Percentiles rank a stretch among this genome's conserved stretches.
These are phyloP conservation scores for Tolypocladium paradoxum DNA, from an alignment of 2,329 filamentous ascomycete species.

Conservation along the genomic window DNA sequence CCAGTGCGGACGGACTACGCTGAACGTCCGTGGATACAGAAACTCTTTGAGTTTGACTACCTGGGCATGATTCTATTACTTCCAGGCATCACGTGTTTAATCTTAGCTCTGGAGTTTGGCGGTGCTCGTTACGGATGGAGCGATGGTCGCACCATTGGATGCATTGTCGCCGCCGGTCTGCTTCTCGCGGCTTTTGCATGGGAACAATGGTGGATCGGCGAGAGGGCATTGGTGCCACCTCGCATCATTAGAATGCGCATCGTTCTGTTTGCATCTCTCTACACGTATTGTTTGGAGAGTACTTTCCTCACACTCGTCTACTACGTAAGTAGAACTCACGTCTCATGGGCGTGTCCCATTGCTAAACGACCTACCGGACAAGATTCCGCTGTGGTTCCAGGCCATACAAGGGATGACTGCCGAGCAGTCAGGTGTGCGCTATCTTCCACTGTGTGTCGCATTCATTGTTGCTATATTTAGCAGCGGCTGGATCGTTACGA, in stretches of 20 bases:
- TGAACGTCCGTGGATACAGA: neutral
- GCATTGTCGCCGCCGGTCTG: neutral
- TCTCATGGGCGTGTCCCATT: neutral
- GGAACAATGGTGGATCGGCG: slow-evolving; percentile 1
- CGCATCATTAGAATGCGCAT: neutral
- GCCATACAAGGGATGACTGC: neutral
- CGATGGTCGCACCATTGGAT: neutral
- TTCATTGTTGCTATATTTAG: neutral
- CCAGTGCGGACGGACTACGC: neutral
- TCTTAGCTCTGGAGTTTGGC: neutral
- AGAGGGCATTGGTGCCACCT: neutral
- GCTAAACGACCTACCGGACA: neutral
- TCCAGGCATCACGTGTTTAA: neutral
- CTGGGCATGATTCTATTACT: neutral
- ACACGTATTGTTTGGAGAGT: neutral
- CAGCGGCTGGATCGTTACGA: slow-evolving; percentile 1
- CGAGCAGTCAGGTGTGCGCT: neutral
- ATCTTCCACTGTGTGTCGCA: neutral
- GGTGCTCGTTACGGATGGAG: neutral
- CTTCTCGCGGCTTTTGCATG: neutral
- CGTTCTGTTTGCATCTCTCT: slow-evolving; percentile 1
- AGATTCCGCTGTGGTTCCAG: slow-evolving; percentile 1
- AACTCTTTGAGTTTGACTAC: neutral
- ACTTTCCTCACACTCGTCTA: neutral
- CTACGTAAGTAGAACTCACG: neutral